A percentile compares a stretch with the other conserved stretches of the same genome.
These are phyloP conservation scores for Saxophila tyrrhenica DNA, from an alignment of 495 filamentous ascomycete species.

Conservation along the genomic window DNA sequence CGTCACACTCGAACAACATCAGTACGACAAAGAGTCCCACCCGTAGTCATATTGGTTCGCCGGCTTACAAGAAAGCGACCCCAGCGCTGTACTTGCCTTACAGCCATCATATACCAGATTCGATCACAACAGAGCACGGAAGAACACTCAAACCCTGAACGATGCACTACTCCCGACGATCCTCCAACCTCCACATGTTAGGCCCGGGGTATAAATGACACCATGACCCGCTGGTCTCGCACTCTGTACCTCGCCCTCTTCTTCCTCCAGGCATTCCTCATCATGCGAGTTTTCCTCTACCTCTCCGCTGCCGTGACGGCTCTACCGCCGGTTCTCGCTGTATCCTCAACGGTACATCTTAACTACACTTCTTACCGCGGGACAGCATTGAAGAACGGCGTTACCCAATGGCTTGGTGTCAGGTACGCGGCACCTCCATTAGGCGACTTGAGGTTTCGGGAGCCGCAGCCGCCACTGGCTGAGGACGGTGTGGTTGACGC, in stretches of 20 bases:
- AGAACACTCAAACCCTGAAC: no score
- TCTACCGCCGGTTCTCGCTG: slow-evolving; percentile 4
- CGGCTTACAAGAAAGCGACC: no score
- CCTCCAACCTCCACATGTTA: no score
- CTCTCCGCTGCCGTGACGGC: background rate
- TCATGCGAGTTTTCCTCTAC: background rate
- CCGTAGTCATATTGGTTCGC: no score
- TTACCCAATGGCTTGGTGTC: slow-evolving; percentile 55
- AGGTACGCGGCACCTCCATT: slow-evolving; percentile 52
- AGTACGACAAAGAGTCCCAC: no score
- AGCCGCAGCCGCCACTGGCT: slow-evolving; percentile 43
- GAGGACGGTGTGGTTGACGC: slow-evolving; percentile 35
- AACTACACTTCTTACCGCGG: slow-evolving; percentile 23
- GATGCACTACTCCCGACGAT: background rate
- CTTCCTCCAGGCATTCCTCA: background rate
- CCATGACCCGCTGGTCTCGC: background rate
- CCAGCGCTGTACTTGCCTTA: no score
- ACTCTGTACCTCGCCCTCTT: background rate
- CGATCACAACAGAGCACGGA: no score
- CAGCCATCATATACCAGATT: no score
- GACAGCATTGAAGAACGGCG: slow-evolving; percentile 28
- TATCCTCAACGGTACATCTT: slow-evolving; percentile 21
- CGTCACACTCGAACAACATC: no score
- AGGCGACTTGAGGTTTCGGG: slow-evolving; percentile 47
- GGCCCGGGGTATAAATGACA: background rate